Evolutionary conservation across 164 flowering plant species (phyloP).

Genomic region (Vitis rotundifolia): DNA sequence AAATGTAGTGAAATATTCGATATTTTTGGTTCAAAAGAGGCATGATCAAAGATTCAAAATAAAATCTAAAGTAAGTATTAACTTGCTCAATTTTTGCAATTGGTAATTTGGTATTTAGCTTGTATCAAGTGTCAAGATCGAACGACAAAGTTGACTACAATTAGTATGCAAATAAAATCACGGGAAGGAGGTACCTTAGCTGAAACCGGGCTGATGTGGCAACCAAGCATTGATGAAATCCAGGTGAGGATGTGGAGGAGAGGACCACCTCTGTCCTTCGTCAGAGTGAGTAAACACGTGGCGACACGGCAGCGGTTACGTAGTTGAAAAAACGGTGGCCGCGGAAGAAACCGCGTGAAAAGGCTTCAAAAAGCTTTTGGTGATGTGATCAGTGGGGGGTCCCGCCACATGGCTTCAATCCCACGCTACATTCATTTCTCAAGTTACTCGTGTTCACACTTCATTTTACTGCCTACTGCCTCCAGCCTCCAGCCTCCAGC

Average conservation of each 20-base stretch:
- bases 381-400: not conserved
- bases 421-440: not conserved
- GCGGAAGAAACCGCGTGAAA: slow-evolving; percentile 4
- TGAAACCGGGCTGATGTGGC: not conserved
- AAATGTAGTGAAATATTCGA: no score
- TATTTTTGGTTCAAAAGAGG: no score
- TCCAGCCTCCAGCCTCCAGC: no score
- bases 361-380: not conserved
- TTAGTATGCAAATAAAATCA: not conserved
- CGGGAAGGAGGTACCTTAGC: not conserved
- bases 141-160: no score
- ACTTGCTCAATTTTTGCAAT: no score
- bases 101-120: no score
- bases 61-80: no score
- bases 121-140: no score
- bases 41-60: no score
- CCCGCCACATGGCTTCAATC: slow-evolving; percentile 2
- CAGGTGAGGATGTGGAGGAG: no score
- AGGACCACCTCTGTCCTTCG: not conserved
- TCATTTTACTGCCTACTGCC: no score
- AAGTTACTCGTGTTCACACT: no score
- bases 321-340: not conserved
- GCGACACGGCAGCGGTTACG: not conserved
- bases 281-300: not conserved
- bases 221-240: not conserved